Percentiles rank a stretch among this genome's conserved stretches.
phyloP scores from a whole-genome alignment of 1,139 yeast species.

The Arxiozyma slooffiae region DNA sequence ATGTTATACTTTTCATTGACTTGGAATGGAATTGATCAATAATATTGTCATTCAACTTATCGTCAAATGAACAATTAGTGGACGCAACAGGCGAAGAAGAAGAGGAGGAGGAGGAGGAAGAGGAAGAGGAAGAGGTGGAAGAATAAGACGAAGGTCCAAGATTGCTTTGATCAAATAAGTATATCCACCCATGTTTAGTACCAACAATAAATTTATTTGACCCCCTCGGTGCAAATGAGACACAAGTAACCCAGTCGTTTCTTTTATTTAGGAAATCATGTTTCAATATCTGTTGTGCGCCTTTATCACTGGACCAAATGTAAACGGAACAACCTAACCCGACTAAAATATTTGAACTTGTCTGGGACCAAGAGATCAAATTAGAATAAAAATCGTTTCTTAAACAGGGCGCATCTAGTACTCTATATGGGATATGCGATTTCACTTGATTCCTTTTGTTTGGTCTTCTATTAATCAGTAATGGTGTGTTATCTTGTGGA shows the following conservation, averaged over 20 bases:
- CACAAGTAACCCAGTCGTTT: slow-evolving; percentile 44
- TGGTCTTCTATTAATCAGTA: not conserved
- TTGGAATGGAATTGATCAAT: slow-evolving; percentile 1
- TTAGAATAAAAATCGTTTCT: slow-evolving; percentile 76
- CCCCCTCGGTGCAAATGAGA: slow-evolving; percentile 42
- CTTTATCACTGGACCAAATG: slow-evolving; percentile 52
- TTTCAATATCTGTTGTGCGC: slow-evolving; percentile 36
- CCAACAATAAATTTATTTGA: slow-evolving; percentile 47
- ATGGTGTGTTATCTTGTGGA: not conserved
- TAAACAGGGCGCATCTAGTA: slow-evolving; percentile 65
- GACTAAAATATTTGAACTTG: slow-evolving; percentile 49
- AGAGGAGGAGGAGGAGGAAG: not conserved
- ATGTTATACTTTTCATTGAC: slow-evolving; percentile 41
- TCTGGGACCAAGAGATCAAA: slow-evolving; percentile 61
- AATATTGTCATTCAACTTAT: not conserved
- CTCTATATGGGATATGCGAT: slow-evolving; percentile 37
- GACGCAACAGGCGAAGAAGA: not conserved
- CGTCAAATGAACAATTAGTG: not conserved
- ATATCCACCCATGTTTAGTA: slow-evolving; percentile 42
- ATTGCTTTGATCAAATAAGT: slow-evolving; percentile 34
- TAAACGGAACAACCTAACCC: slow-evolving; percentile 56
- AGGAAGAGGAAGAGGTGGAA: not conserved
- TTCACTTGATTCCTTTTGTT: slow-evolving; percentile 1
- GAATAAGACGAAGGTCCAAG: slow-evolving; percentile 10
- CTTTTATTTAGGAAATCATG: slow-evolving; percentile 23